A percentile compares a stretch with the other conserved stretches of the same genome.
phyloP scores from a whole-genome alignment of 2,329 filamentous ascomycete genomes.

The Ramularia collo-cygni region DNA sequence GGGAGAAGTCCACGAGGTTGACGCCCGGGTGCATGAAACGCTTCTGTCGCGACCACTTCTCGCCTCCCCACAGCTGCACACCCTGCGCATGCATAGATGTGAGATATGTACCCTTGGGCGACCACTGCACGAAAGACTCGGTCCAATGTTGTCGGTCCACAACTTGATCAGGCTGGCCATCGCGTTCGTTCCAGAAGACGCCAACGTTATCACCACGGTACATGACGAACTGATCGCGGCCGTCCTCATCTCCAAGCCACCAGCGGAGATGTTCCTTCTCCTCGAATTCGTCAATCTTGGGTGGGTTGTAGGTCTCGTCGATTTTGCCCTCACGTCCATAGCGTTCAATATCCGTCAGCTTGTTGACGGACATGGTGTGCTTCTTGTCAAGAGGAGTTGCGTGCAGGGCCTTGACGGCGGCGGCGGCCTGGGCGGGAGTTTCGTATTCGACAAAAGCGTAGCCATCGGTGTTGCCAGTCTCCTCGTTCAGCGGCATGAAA shows the following conservation, averaged over 20 bases:
- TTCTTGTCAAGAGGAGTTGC: conserved; percentile 88
- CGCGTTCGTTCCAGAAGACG: conserved; percentile 98
- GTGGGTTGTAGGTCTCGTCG: conserved; percentile 81
- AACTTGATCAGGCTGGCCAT: conserved; percentile 76
- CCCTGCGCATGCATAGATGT: conserved; percentile 93
- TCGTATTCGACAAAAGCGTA: conserved; percentile 98
- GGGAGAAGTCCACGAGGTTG: conserved; percentile 94
- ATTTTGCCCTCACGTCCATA: conserved; percentile 90
- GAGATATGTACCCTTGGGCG: conserved; percentile 85
- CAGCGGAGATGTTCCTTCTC: conserved; percentile 93
- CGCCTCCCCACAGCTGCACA: conserved; percentile 93
- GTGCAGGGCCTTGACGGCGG: conserved; percentile 83
- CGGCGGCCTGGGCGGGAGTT: conserved; percentile 79
- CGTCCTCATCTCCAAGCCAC: conserved; percentile 82
- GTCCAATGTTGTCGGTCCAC: conserved; percentile 96
- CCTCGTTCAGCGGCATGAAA: conserved; percentile 87
- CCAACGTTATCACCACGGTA: conserved; percentile 87
- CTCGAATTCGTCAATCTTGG: conserved; percentile 73
- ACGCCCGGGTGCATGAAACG: conserved; percentile 93
- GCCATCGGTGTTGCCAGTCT: conserved; percentile 70
- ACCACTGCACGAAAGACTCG: conserved; percentile 97
- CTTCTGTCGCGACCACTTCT: conserved; percentile 81
- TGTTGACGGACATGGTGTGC: conserved; percentile 93
- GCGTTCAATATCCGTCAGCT: conserved; percentile 94
- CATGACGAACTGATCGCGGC: conserved; percentile 92